Evolutionary conservation across 129 eudicot species (phyloP).

Genomic region (Tagetes erecta): DNA sequence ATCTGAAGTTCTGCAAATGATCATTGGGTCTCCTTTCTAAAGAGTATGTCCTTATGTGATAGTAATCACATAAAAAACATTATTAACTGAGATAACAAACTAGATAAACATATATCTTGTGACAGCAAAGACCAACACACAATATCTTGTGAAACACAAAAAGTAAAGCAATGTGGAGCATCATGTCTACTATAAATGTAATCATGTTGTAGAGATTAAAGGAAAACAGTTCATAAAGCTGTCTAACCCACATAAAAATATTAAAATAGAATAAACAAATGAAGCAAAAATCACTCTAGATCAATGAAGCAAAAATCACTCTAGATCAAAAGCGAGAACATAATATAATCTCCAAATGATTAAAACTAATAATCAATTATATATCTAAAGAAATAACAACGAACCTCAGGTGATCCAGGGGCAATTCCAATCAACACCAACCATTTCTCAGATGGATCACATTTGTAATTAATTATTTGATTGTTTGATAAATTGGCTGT

Average conservation of each 20-base stretch:
- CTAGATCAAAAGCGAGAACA: not conserved
- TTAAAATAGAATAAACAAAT: slow-evolving; percentile 11
- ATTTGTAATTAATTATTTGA: slow-evolving; percentile 89
- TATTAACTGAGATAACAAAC: not conserved
- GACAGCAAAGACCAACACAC: slow-evolving; percentile 13
- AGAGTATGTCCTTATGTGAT: slow-evolving; percentile 6
- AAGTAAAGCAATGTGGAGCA: not conserved
- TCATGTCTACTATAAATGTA: not conserved
- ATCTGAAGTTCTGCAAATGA: not conserved
- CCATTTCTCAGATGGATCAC: slow-evolving; percentile 98
- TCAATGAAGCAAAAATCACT: not conserved
- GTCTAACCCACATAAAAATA: not conserved
- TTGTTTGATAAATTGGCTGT: slow-evolving; percentile 88
- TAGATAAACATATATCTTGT: not conserved
- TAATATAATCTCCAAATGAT: slow-evolving; percentile 4
- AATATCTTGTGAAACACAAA: not conserved
- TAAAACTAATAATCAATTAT: not conserved
- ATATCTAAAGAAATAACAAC: slow-evolving; percentile 30
- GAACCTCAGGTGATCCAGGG: slow-evolving; percentile 96
- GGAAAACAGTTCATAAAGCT: slow-evolving; percentile 11
- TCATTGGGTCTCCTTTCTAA: slow-evolving; percentile 11
- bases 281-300: not conserved
- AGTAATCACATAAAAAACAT: slow-evolving; percentile 5
- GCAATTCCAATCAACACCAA: slow-evolving; percentile 98
- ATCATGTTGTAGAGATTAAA: not conserved